Conservation (phyloP, 2,329 filamentous ascomycete species). For the Ophiostoma piceae region DNA sequence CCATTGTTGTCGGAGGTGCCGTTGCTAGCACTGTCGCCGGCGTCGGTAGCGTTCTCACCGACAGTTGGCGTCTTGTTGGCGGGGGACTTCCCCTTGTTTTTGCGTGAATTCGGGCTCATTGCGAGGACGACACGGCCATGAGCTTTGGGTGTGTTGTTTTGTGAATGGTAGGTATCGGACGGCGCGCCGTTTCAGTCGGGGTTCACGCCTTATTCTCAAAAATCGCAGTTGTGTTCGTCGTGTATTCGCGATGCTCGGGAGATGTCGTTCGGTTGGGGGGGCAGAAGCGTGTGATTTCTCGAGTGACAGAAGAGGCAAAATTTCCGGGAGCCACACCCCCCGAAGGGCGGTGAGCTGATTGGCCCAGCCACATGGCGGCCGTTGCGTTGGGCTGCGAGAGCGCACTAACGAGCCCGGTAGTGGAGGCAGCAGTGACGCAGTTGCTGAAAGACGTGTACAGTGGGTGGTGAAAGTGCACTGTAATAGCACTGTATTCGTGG, state of each 20-base stretch:
- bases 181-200: neutral
- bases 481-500: neutral
- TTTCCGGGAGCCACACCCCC: conserved; percentile 18
- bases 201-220: neutral
- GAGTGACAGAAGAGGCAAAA: conserved; percentile 21
- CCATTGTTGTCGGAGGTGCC: conserved; percentile 23
- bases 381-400: conserved; percentile 12
- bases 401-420: neutral
- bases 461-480: neutral
- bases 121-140: conserved; percentile 18
- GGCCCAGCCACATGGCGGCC: conserved; percentile 21
- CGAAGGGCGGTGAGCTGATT: conserved; percentile 20
- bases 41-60: conserved; percentile 18
- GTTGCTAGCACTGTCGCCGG: conserved; percentile 29
- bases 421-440: conserved; percentile 14
- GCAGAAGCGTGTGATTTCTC: conserved; percentile 18
- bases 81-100: conserved; percentile 23
- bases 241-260: neutral
- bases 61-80: conserved; percentile 15
- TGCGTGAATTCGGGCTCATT: conserved; percentile 22
- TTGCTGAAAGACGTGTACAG: conserved; percentile 12
- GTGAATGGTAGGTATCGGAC: neutral
- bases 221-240: neutral
- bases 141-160: neutral
- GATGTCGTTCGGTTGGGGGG: conserved; percentile 8